Evolutionary conservation across 768 basidiomycete genomes (phyloP), one percentile per base, ranked within the genome.

Genomic region (Suillus alpinus): DNA sequence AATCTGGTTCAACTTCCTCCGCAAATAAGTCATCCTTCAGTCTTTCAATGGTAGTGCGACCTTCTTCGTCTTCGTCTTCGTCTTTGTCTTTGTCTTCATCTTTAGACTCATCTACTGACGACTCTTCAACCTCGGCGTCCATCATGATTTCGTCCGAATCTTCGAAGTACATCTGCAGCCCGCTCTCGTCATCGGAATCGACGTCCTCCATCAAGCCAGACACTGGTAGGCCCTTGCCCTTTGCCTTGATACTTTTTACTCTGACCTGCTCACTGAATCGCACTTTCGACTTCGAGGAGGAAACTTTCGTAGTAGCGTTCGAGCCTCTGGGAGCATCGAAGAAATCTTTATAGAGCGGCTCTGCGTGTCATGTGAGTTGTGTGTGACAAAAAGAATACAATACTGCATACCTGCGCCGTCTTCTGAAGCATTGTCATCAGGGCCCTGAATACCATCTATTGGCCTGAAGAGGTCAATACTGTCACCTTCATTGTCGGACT

Each of bases 221-320:
- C 23, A 88, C 67, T 4, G 87, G 83, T 58, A 83, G 75, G 51
- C 83, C 84, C 70, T 84, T 92, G 3, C 89, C 88, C 23, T 84
- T 83, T 1, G 87, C 77, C 66, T 87, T 87, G 68, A 95, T 94
- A 50, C 83, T 89, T 76, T 87, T 94, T 40, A 95, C 88, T 40
- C 85, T 78, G 31, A 95, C 94, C 67, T 87, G 81, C 4, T 92
- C 89, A 67, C 87, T 83, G 71, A 95, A 95, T 23, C 89, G 86
- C 12, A 95, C 94, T 59, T 80, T 84, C 43, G 65, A 62, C 16
- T 26, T 39, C 16, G 37, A 55, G 16, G 36, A 55, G 8, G 66
- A 32, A 47, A 52, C 44, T 31, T 67, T 7, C 59, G 59, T 57
- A 2, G 67, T 52, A 13, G 67, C 43, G 1, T 66, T 59, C 52